Conservation (phyloP, 768 basidiomycete genomes). For the Amylocystis lapponica region DNA sequence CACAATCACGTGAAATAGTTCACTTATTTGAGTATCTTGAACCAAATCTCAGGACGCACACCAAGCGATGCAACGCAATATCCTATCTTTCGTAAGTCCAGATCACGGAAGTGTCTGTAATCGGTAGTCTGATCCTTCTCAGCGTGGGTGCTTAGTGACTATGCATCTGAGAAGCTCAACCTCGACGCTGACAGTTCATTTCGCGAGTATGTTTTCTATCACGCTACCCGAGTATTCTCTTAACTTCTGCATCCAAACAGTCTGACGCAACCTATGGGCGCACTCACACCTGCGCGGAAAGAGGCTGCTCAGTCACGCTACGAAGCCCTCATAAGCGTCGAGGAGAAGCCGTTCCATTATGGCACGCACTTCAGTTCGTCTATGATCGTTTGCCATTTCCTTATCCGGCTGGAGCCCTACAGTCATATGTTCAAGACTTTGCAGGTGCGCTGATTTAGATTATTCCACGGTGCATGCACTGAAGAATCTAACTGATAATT, state of each 20-base stretch:
- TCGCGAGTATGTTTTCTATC: slow-evolving; percentile 56
- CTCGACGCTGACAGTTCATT: slow-evolving; percentile 55
- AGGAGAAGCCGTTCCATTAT: slow-evolving; percentile 85
- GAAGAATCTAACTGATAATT: not conserved
- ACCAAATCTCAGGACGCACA: slow-evolving; percentile 88
- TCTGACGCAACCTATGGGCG: slow-evolving; percentile 86
- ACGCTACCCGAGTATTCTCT: not conserved
- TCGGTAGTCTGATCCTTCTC: slow-evolving; percentile 3
- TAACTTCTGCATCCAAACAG: slow-evolving; percentile 38
- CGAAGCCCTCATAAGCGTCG: slow-evolving; percentile 67
- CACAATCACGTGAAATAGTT: slow-evolving; percentile 48
- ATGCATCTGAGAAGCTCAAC: slow-evolving; percentile 65
- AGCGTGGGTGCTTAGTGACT: slow-evolving; percentile 92
- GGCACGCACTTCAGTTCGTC: slow-evolving; percentile 96
- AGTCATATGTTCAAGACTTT: slow-evolving; percentile 94
- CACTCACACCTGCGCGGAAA: slow-evolving; percentile 65
- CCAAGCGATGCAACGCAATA: slow-evolving; percentile 95
- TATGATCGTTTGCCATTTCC: slow-evolving; percentile 94
- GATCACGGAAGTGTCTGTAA: not conserved
- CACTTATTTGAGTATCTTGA: slow-evolving; percentile 82
- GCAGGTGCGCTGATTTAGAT: slow-evolving; percentile 34
- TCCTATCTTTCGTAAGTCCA: slow-evolving; percentile 76
- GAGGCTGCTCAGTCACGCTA: slow-evolving; percentile 78
- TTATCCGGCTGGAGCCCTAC: slow-evolving; percentile 86
- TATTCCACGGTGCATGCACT: not conserved